These are phyloP conservation scores for Kodamaea lidongshanica DNA, from an alignment of 805 yeast genomes.

Conservation along the genomic window DNA sequence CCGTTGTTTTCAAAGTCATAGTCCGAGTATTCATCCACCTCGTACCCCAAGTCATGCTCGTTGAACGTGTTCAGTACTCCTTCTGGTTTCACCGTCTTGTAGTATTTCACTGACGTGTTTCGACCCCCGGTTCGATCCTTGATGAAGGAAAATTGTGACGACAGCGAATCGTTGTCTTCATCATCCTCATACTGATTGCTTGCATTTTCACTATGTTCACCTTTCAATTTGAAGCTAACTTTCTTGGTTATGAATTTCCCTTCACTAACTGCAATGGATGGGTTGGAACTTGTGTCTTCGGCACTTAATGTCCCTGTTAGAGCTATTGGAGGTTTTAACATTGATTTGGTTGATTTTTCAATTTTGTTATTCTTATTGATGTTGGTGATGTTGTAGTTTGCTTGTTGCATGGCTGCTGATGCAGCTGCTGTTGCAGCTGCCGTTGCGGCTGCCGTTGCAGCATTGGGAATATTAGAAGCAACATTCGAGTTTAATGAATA, in stretches of 20 bases:
- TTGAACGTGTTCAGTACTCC: constrained; percentile 17
- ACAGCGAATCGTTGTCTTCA: constrained; percentile 12
- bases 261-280: constrained; percentile 7
- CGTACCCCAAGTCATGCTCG: constrained; percentile 23
- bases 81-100: constrained; percentile 30
- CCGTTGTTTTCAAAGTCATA: constrained; percentile 42
- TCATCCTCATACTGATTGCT: constrained; percentile 5
- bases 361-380: neutral
- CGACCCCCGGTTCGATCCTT: constrained; percentile 41
- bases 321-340: constrained; percentile 5
- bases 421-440: constrained; percentile 9
- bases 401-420: constrained; percentile 1
- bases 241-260: constrained; percentile 9
- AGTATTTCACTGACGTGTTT: constrained; percentile 49
- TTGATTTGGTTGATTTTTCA: neutral
- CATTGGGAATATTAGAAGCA: neutral
- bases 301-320: constrained; percentile 1
- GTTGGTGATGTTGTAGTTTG: constrained; percentile 1
- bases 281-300: constrained; percentile 2
- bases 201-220: neutral
- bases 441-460: constrained; percentile 6
- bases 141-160: constrained; percentile 49
- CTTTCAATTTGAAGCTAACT: constrained; percentile 8
- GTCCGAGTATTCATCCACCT: constrained; percentile 20
- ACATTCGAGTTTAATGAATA: constrained; percentile 2